Percentiles rank a stretch among this genome's conserved stretches.
Conservation (phyloP, 257 asterid species). For the Solanum corneliomulleri region DNA sequence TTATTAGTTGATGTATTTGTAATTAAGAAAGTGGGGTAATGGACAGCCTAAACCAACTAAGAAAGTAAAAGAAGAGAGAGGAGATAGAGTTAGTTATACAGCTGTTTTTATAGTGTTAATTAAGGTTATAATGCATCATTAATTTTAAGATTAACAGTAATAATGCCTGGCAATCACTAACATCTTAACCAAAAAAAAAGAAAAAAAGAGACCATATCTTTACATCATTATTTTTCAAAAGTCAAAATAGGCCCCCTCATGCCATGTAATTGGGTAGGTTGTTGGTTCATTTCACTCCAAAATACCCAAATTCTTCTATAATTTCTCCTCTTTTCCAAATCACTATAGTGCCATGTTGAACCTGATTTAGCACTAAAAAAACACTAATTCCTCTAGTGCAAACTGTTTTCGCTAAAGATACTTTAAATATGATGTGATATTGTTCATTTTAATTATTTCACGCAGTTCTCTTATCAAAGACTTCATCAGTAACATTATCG, state of each 20-base stretch:
- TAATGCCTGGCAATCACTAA: conserved; percentile 1
- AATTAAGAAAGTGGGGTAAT: background rate
- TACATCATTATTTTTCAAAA: background rate
- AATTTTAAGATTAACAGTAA: background rate
- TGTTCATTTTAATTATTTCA: background rate
- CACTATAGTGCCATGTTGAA: background rate
- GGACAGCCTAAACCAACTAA: conserved; percentile 5
- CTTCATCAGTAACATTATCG: background rate
- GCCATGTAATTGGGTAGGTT: background rate
- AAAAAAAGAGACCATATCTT: background rate
- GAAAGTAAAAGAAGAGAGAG: background rate
- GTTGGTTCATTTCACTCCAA: background rate
- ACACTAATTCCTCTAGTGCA: background rate
- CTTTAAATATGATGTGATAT: background rate
- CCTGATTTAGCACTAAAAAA: background rate
- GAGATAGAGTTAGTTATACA: background rate
- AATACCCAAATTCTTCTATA: conserved; percentile 1
- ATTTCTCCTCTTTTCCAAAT: conserved; percentile 5
- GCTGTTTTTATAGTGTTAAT: background rate
- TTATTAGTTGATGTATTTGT: background rate
- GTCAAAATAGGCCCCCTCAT: background rate
- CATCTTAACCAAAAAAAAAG: background rate
- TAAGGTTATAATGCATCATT: conserved; percentile 1
- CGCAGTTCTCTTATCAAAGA: too few species aligned
- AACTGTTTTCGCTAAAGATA: background rate